A percentile compares a stretch with the other conserved stretches of the same genome.
Evolutionary conservation across 2,329 filamentous ascomycete genomes (phyloP).

Genomic region (Thermoascus crustaceus): DNA sequence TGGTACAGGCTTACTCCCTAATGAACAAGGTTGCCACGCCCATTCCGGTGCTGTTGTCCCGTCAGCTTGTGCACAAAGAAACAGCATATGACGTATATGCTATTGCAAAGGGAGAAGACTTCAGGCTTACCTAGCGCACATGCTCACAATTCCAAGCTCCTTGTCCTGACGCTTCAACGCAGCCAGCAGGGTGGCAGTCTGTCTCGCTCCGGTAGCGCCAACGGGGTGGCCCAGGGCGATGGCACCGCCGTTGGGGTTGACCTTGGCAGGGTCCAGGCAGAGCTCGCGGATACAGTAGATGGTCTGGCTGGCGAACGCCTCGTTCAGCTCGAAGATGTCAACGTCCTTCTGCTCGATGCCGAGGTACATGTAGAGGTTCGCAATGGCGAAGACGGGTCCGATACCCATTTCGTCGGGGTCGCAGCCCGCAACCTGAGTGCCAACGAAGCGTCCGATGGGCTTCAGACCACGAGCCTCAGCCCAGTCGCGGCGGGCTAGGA

Average conservation of each 20-base stretch:
- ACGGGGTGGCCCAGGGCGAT: conserved; percentile 84
- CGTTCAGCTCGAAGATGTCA: conserved; percentile 85
- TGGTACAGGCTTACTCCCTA: conserved; percentile 13
- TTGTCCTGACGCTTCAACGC: conserved; percentile 72
- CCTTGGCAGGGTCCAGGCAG: conserved; percentile 52
- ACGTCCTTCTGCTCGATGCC: conserved; percentile 68
- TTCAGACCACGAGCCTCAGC: conserved; percentile 74
- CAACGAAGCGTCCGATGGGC: conserved; percentile 84
- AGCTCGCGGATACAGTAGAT: conserved; percentile 74
- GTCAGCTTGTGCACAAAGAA: conserved; percentile 51
- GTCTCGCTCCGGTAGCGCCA: conserved; percentile 73
- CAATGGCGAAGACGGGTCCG: conserved; percentile 46
- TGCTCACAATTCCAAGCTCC: conserved; percentile 81
- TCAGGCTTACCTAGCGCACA: conserved; percentile 59
- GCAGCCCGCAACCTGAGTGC: conserved; percentile 76
- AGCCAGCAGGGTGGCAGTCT: conserved; percentile 84
- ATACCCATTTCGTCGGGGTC: conserved; percentile 94
- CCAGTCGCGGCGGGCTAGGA: conserved; percentile 85
- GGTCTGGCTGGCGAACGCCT: conserved; percentile 92
- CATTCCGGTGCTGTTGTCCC: conserved; percentile 15
- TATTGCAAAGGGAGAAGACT: not conserved
- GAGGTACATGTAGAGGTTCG: conserved; percentile 70
- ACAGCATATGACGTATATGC: too few species aligned
- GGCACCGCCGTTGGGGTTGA: conserved; percentile 86
- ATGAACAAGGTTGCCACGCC: conserved; percentile 19